These are phyloP conservation scores for Rubia occidens DNA, from an alignment of 305 asterid species.

Conservation along the genomic window DNA sequence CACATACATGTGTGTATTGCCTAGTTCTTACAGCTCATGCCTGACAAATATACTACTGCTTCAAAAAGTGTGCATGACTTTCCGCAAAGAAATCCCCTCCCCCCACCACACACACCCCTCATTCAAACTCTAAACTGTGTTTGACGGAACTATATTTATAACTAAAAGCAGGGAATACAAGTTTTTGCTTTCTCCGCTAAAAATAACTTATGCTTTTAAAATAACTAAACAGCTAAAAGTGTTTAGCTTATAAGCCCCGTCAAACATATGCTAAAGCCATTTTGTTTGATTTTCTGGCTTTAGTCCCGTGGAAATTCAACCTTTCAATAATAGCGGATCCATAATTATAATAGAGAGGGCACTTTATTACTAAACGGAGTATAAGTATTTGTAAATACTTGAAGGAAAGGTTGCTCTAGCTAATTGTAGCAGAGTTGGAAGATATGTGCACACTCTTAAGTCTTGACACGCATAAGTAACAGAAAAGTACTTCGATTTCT, in stretches of 20 bases:
- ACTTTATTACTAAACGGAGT: background rate
- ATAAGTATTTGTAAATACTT: too few relatives aligned
- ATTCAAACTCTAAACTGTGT: background rate
- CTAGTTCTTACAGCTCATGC: constrained; percentile 30
- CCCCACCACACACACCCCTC: too few relatives aligned
- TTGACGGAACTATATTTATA: too few relatives aligned
- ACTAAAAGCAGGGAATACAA: too few relatives aligned
- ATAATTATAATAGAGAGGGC: too few relatives aligned
- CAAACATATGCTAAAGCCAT: background rate
- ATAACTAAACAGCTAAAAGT: too few relatives aligned
- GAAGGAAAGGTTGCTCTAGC: too few relatives aligned
- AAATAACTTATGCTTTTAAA: too few relatives aligned
- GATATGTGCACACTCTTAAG: background rate
- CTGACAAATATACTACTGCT: constrained; percentile 17
- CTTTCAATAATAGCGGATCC: too few relatives aligned
- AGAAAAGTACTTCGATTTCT: constrained; percentile 1
- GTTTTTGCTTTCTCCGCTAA: too few relatives aligned
- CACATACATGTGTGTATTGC: background rate
- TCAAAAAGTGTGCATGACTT: constrained; percentile 7
- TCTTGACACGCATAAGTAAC: background rate
- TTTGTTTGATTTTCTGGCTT: background rate
- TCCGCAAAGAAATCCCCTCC: constrained; percentile 9
- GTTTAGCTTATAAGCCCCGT: too few relatives aligned
- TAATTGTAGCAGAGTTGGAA: background rate
- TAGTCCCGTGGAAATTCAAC: background rate